Base-by-base conservation (phyloP, 2,329 filamentous ascomycete species). In the Talaromyces sp. region DNA sequence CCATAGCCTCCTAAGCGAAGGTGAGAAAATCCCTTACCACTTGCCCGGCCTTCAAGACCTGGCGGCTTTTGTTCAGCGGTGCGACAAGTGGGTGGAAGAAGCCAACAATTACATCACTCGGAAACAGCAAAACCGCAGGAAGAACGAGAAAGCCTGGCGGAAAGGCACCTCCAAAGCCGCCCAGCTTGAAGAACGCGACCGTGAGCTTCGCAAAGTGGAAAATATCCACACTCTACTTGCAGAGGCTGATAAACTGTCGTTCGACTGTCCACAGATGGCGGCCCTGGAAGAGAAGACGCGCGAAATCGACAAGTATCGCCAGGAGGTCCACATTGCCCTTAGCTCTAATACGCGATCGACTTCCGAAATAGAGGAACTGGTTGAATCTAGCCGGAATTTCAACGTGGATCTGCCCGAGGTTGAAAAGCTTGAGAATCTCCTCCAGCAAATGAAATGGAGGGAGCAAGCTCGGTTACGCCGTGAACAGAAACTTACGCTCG, bases 51-150 rank as follows among this genome's bases (percentile, higher is more conserved):
- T 99, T 65, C 85, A 89, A 69, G 86, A 91, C 68, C 83, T 99
- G 68, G 90, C 88, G 77, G 86, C 89, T 67, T 99, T 96, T 79
- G 95, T 99, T 74, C 92, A 96, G 69, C 89, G 91, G 70, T 98
- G 95, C 81, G 96, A 96, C 76, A 92, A 96, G 73, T 97, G 96
- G 90, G 92, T 97, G 65, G 95, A 98, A 70, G 94, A 98, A 78
- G 95, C 95, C 66, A 95, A 91, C 70, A 93, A 90, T 73, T 99
- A 96, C 80, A 96, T 93, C 71, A 93, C 95, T 63, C 90, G 95
- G 68, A 99, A 99, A 80, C 94, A 97, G 79, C 94, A 97, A 77
- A 96, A 96, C 72, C 90, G 95, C 65, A 91, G 94, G 64, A 98
- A 98, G 78, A 96, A 90, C 75, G 94, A 97, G 70, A 95, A 92